phyloP scores from a whole-genome alignment of 257 asterid genomes.

The Coffea eugenioides region DNA sequence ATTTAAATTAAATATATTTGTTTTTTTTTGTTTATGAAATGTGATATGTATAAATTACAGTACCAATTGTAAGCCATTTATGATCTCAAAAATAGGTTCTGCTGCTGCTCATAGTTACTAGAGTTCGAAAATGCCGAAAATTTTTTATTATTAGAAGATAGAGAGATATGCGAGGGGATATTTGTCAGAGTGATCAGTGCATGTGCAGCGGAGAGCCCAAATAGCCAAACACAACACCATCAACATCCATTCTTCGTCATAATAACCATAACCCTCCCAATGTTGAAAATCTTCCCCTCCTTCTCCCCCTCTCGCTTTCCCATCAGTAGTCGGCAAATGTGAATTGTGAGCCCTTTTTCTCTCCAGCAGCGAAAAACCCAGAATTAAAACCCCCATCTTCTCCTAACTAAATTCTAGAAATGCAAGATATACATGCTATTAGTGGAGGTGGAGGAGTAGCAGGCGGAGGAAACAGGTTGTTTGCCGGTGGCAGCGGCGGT shows the following conservation, averaged over 20 bases:
- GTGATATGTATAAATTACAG: too few species aligned
- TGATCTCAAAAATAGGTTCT: too few species aligned
- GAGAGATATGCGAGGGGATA: slow-evolving; percentile 34
- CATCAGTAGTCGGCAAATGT: slow-evolving; percentile 25
- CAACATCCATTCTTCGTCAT: too few species aligned
- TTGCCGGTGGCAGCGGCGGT: slow-evolving; percentile 33
- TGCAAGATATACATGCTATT: slow-evolving; percentile 65
- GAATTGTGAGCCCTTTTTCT: background rate
- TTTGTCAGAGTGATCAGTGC: slow-evolving; percentile 33
- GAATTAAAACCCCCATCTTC: background rate
- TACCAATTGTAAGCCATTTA: too few species aligned
- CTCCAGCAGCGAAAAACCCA: background rate
- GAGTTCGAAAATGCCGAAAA: background rate
- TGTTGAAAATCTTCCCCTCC: background rate
- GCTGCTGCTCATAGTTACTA: too few species aligned
- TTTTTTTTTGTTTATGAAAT: too few species aligned
- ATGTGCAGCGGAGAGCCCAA: slow-evolving; percentile 7
- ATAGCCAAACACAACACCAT: too few species aligned
- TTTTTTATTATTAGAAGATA: slow-evolving; percentile 17
- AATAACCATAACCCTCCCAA: background rate
- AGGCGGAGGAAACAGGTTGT: slow-evolving; percentile 30
- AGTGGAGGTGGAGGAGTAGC: slow-evolving; percentile 31
- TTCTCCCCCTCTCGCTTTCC: too few species aligned
- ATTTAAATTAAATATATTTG: too few species aligned
- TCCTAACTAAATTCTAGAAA: slow-evolving; percentile 4